A percentile compares a stretch with the other conserved stretches of the same genome.
Conservation (phyloP, 2,329 filamentous ascomycete species). For the Monilinia laxa region DNA sequence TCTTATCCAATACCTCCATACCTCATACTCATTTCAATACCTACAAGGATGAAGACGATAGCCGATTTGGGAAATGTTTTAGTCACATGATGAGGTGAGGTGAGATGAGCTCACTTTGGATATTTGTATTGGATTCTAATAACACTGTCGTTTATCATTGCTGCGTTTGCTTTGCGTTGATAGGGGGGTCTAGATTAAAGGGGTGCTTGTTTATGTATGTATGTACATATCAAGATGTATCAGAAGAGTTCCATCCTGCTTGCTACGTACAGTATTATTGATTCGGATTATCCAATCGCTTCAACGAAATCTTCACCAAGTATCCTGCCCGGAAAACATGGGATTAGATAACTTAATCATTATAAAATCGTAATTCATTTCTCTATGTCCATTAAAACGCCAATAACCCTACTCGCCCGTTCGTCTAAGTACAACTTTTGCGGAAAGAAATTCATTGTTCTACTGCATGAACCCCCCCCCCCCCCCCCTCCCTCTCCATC, state of each 20-base stretch:
- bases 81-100: constrained; percentile 10
- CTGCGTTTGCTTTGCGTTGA: background rate
- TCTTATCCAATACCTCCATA: constrained; percentile 11
- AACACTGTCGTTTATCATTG: background rate
- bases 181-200: background rate
- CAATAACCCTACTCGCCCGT: constrained; percentile 4
- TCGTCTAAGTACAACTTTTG: constrained; percentile 22
- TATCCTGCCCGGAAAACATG: background rate
- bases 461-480: constrained; percentile 1
- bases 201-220: background rate
- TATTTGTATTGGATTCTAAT: background rate
- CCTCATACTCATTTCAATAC: background rate
- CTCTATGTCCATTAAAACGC: constrained; percentile 22
- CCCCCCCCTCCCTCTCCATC: background rate
- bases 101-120: background rate
- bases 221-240: background rate
- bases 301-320: background rate
- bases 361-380: constrained; percentile 19
- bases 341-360: constrained; percentile 7
- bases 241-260: background rate
- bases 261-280: background rate
- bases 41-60: background rate
- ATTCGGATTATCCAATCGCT: background rate
- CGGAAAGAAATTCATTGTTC: constrained; percentile 16
- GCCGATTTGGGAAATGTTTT: background rate